Percentiles rank a stretch among this genome's conserved stretches.
Conservation (phyloP, 495 filamentous ascomycete genomes). For the Lasiosphaeria hispida region DNA sequence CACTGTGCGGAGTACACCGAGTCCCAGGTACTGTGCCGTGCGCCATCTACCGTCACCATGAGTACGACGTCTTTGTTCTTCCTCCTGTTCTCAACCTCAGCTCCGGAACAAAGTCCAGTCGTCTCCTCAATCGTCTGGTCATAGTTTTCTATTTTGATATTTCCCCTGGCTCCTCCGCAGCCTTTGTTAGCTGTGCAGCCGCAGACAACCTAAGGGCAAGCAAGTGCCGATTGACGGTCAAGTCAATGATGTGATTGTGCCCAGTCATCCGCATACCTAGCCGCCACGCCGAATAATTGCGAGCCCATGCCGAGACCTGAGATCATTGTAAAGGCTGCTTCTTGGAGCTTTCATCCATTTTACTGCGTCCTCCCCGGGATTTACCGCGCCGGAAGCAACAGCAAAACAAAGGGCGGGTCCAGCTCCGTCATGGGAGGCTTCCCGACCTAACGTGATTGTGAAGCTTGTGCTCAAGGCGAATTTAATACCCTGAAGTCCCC, state of each 20-base stretch:
- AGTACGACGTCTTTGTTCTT: slow-evolving; percentile 9
- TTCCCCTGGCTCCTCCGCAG: no score
- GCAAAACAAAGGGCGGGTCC: neutral
- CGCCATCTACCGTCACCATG: slow-evolving; percentile 17
- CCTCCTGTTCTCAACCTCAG: neutral
- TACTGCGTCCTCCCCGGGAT: neutral
- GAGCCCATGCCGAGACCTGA: neutral
- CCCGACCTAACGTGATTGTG: slow-evolving; percentile 3
- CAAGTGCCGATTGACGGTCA: no score
- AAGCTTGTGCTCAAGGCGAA: neutral
- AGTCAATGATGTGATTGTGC: slow-evolving; percentile 6
- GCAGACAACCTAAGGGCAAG: no score
- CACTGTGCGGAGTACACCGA: slow-evolving; percentile 14
- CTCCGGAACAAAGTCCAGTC: no score
- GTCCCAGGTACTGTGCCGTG: neutral
- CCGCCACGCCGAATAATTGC: neutral
- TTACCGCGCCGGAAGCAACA: neutral
- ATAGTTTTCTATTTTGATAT: no score
- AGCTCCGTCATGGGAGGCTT: slow-evolving; percentile 10
- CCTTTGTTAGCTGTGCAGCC: no score
- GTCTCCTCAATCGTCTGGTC: no score
- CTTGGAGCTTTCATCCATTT: neutral
- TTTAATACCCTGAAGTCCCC: no score
- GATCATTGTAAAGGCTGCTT: neutral
- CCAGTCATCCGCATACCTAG: neutral